phyloP scores from a whole-genome alignment of 768 basidiomycete genomes.

The Pisolithus marmoratus region DNA sequence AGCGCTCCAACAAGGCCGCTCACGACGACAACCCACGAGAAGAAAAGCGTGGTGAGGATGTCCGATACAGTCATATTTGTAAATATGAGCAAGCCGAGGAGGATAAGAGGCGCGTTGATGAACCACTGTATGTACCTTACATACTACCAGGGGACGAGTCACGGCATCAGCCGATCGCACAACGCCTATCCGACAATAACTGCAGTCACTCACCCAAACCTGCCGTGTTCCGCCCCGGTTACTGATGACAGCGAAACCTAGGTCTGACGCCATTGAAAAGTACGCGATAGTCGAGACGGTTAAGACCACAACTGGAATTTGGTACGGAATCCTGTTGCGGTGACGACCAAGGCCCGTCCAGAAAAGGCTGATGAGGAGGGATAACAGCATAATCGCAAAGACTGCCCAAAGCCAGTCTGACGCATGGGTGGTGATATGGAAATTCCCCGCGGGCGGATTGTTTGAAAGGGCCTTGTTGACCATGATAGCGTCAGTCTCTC shows the following conservation, averaged over 20 bases:
- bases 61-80: constrained; percentile 44
- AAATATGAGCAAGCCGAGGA: constrained; percentile 41
- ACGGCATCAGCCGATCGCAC: neutral
- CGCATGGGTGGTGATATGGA: constrained; percentile 38
- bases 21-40: constrained; percentile 43
- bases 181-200: neutral
- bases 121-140: constrained; percentile 53
- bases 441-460: constrained; percentile 33
- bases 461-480: constrained; percentile 27
- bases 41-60: constrained; percentile 33
- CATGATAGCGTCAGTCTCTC: constrained; percentile 11
- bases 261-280: constrained; percentile 52
- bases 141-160: constrained; percentile 27
- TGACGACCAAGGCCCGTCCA: constrained; percentile 33
- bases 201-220: constrained; percentile 35
- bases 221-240: constrained; percentile 26
- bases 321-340: constrained; percentile 45
- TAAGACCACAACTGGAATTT: constrained; percentile 42
- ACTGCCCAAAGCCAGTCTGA: constrained; percentile 54
- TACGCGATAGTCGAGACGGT: constrained; percentile 41
- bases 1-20: constrained; percentile 46
- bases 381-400: constrained; percentile 43
- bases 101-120: constrained; percentile 48
- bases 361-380: constrained; percentile 32
- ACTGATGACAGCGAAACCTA: constrained; percentile 43